Conservation (phyloP, 2,329 filamentous ascomycete species). For the Stemphylium vesicarium region DNA sequence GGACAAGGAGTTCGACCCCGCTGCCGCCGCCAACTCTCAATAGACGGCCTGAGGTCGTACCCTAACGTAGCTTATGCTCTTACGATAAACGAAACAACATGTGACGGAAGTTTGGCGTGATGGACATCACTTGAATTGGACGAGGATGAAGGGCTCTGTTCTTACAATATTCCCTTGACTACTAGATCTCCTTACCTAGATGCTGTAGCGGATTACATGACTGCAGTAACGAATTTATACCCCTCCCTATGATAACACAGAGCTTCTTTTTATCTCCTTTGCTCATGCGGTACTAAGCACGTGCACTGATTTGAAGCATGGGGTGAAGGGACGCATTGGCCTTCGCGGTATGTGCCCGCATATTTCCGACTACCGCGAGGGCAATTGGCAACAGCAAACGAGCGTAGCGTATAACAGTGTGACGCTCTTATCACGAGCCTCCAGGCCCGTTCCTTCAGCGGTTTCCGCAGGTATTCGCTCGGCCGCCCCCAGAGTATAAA, state of each 20-base stretch:
- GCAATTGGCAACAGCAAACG: no score
- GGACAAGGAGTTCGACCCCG: slow-evolving; percentile 24
- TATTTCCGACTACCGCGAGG: no score
- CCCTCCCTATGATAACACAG: neutral
- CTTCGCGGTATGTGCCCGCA: no score
- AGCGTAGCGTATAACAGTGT: no score
- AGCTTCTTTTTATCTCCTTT: neutral
- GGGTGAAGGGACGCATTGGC: no score
- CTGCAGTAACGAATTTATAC: slow-evolving; percentile 12
- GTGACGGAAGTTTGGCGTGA: slow-evolving; percentile 23
- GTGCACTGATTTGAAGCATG: neutral
- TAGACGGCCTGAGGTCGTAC: slow-evolving; percentile 1
- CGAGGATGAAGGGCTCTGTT: slow-evolving; percentile 2
- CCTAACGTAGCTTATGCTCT: slow-evolving; percentile 4
- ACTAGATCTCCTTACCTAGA: slow-evolving; percentile 14
- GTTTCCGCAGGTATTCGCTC: no score
- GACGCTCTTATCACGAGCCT: no score
- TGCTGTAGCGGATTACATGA: slow-evolving; percentile 5
- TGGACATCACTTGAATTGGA: slow-evolving; percentile 14
- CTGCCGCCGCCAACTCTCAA: slow-evolving; percentile 12
- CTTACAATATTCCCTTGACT: slow-evolving; percentile 6
- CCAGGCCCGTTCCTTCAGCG: no score
- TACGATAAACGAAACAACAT: slow-evolving; percentile 16
- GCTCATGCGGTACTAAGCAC: no score
- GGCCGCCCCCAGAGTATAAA: no score